phyloP scores from a whole-genome alignment of 352 stramenopile genomes.

The Phytophthora capsici region DNA sequence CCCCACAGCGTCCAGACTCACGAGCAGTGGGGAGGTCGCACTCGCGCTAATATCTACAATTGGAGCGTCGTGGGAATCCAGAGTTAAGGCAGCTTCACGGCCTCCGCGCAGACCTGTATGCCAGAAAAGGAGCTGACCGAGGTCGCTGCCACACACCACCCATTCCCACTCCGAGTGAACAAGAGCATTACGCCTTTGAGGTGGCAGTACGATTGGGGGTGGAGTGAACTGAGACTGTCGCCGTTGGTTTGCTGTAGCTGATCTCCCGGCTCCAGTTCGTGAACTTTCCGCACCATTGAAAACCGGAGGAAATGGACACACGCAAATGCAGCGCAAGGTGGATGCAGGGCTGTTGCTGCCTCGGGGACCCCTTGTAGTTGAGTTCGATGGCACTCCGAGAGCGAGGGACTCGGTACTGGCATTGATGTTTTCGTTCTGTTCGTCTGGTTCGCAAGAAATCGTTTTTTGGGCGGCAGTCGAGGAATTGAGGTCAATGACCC shows the following conservation, averaged over 20 bases:
- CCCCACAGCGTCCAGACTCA: constrained; percentile 56
- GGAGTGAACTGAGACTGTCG: constrained; percentile 17
- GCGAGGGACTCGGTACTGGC: neutral
- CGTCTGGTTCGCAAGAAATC: neutral
- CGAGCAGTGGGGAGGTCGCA: constrained; percentile 53
- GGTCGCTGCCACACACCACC: constrained; percentile 69
- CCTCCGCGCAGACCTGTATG: constrained; percentile 57
- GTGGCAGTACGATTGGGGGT: constrained; percentile 9
- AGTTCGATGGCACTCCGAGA: neutral
- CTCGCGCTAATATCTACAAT: constrained; percentile 52
- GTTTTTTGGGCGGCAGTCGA: neutral
- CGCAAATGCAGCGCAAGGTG: constrained; percentile 42
- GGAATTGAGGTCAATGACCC: constrained; percentile 43
- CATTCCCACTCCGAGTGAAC: constrained; percentile 65
- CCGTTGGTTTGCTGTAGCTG: constrained; percentile 16
- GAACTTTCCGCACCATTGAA: constrained; percentile 47
- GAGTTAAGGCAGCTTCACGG: constrained; percentile 39
- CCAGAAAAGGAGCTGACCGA: constrained; percentile 75
- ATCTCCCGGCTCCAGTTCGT: constrained; percentile 29
- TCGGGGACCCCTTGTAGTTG: neutral
- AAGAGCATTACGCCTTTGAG: constrained; percentile 35
- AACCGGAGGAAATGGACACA: constrained; percentile 66
- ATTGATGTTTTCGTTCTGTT: constrained; percentile 3
- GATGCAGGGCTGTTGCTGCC: neutral
- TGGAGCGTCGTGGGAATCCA: constrained; percentile 62